These are phyloP conservation scores for Capronia epimyces DNA, from an alignment of 2,329 filamentous ascomycete species.

Conservation along the genomic window DNA sequence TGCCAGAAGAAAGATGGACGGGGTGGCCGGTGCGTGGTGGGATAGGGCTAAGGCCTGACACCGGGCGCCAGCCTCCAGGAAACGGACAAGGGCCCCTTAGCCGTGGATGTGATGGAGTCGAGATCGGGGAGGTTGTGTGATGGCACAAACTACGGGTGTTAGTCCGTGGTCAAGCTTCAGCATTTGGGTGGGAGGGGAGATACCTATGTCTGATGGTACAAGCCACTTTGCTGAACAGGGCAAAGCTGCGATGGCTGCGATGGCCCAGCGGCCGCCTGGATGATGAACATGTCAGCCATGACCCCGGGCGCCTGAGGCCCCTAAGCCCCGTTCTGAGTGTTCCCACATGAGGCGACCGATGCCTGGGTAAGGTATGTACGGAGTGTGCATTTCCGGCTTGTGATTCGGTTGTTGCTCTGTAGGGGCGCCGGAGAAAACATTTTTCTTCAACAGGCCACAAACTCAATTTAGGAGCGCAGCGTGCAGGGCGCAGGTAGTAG, in stretches of 20 bases:
- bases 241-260: not conserved
- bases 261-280: not conserved
- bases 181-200: not conserved
- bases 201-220: not conserved
- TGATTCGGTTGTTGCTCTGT: not conserved
- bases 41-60: not conserved
- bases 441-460: not conserved
- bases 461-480: too few species aligned
- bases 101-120: not conserved
- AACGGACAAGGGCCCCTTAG: not conserved
- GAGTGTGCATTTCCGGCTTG: not conserved
- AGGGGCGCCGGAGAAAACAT: not conserved
- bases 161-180: not conserved
- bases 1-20: not conserved
- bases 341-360: not conserved
- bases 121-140: not conserved
- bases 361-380: not conserved
- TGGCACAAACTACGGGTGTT: not conserved
- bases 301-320: not conserved
- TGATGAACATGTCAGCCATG: not conserved
- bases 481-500: too few species aligned
- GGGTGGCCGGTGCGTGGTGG: slow-evolving; percentile 1
- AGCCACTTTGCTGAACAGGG: slow-evolving; percentile 1
- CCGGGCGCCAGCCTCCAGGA: not conserved
- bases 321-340: too few species aligned